Base-by-base conservation (phyloP, 306 rosid genomes). In the Glycine soja region DNA sequence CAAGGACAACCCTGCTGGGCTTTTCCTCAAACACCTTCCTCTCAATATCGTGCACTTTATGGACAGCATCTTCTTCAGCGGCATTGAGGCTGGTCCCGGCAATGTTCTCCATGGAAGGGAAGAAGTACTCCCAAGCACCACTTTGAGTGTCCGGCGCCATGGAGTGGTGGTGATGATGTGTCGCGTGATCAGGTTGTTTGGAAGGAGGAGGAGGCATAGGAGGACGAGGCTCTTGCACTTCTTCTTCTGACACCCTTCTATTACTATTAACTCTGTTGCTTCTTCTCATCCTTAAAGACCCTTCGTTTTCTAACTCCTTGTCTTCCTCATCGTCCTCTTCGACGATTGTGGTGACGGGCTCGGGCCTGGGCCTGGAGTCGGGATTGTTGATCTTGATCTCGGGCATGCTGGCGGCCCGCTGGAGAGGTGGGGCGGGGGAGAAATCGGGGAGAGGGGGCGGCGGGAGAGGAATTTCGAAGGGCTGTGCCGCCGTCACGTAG, bases 341-440 rank as follows among this genome's bases (percentile, higher is more conserved):
- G 24, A 90, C 92, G 0, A 76, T 51, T n/a, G 85, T 86, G 38
- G 15, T 4, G 3, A 32, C 68, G 48, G 89, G 78, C 45, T 34
- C 15, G 81, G 82, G 61, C 46, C 15, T 73, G 80, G 78, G 59
- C 19, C 47, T 48, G 48, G 77, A 24, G 1, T 84, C 83, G 8
- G 88, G 53, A 58, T 79, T 80, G 19, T 19, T 14, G 65, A 87
- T 85, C 86, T 87, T 87, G 46, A 93, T 88, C 72, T 93, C 92
- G 4, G 96, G 97, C 99, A 93, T 90, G 68, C 86, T 85, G 38
- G 79, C 87, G 16, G 96, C 88, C 6, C 97, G 94, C 65, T 89
- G 93, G 34, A 95, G 87, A 36, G 91, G 62, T 5, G 32, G 80
- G 16, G 40, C 4, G 7, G 57, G 16, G 3, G 88, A 2, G 76